These are phyloP conservation scores for Clonostachys solani DNA, from an alignment of 2,329 filamentous ascomycete genomes.

Conservation along the genomic window DNA sequence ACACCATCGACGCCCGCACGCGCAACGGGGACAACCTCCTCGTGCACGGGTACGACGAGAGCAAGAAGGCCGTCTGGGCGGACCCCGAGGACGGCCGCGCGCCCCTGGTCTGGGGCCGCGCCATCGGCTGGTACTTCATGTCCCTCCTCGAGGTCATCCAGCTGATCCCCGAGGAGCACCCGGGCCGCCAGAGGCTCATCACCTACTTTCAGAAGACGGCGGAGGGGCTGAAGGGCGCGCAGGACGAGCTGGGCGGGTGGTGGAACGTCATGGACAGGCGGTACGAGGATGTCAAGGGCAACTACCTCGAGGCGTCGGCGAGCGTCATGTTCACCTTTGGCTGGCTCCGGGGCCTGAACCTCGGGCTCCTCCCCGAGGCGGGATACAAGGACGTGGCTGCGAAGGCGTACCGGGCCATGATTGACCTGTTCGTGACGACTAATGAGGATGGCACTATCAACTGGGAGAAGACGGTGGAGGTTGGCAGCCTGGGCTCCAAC, in stretches of 20 bases:
- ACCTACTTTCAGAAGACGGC: constrained; percentile 31
- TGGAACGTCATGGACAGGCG: constrained; percentile 50
- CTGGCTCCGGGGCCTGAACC: constrained; percentile 32
- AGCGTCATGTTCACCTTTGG: constrained; percentile 52
- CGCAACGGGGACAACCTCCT: constrained; percentile 30
- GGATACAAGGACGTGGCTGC: constrained; percentile 5
- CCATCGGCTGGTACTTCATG: constrained; percentile 47
- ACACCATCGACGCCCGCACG: constrained; percentile 35
- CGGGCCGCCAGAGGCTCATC: constrained; percentile 22
- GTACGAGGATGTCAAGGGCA: constrained; percentile 37
- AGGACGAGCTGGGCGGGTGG: constrained; percentile 44
- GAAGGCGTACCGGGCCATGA: constrained; percentile 18
- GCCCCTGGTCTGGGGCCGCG: constrained; percentile 44
- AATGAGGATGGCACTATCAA: constrained; percentile 35
- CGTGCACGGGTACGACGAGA: constrained; percentile 47
- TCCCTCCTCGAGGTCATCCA: constrained; percentile 42
- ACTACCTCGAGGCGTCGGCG: constrained; percentile 55
- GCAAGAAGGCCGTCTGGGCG: constrained; percentile 40
- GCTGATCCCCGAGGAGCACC: constrained; percentile 25
- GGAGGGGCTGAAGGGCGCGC: constrained; percentile 28
- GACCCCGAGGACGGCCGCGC: constrained; percentile 38
- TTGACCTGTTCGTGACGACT: constrained; percentile 34
- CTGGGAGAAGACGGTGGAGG: constrained; percentile 42
- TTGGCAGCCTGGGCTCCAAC: constrained; percentile 41
- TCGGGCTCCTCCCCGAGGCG: constrained; percentile 8